A percentile compares a stretch with the other conserved stretches of the same genome.
Evolutionary conservation across 495 filamentous ascomycete species (phyloP).

Genomic region (Penicillium salamii): DNA sequence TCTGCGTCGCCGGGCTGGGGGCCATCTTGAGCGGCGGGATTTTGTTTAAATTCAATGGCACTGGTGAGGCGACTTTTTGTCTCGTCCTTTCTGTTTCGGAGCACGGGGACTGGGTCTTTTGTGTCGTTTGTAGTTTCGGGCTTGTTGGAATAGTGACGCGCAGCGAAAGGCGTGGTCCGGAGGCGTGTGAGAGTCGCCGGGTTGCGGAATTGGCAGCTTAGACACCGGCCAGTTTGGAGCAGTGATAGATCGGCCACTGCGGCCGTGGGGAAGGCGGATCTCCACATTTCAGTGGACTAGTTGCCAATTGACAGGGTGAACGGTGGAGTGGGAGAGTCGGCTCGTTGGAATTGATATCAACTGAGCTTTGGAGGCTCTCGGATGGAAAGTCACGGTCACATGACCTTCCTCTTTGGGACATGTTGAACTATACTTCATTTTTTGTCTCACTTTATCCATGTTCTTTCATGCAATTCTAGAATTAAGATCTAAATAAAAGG

Average conservation of each 20-base stretch:
- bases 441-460: no score
- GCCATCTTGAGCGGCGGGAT: conserved; percentile 21
- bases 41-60: conserved; percentile 32
- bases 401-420: neutral
- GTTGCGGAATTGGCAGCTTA: conserved; percentile 41
- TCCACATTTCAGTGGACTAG: conserved; percentile 33
- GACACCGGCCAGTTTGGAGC: conserved; percentile 31
- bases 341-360: no score
- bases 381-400: conserved; percentile 3
- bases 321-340: neutral
- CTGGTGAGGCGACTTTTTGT: conserved; percentile 5
- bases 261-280: conserved; percentile 15
- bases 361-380: no score
- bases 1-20: conserved; percentile 49
- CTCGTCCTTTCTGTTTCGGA: neutral
- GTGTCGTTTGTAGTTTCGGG: neutral
- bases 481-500: no score
- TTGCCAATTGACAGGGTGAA: neutral
- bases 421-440: no score
- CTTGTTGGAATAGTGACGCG: conserved; percentile 34
- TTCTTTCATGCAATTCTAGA: no score
- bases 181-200: conserved; percentile 17
- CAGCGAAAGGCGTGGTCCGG: conserved; percentile 18
- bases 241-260: conserved; percentile 23
- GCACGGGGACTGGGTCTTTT: neutral